Base-by-base conservation (phyloP, 768 basidiomycete genomes). In the Tulasnella sp. region DNA sequence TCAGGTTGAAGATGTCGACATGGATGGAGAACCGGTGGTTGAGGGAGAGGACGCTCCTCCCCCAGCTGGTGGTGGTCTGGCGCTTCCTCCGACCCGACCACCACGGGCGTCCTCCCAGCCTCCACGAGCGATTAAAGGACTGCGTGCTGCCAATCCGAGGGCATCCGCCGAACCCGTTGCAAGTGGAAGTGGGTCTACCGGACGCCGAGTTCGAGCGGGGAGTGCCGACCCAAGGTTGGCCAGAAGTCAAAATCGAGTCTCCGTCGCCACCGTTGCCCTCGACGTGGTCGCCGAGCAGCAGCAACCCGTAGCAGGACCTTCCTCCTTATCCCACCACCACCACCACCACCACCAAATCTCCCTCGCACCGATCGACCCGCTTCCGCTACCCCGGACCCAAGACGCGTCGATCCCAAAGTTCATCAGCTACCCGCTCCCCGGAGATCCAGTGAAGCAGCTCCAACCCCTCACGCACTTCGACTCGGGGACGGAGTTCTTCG, bases 401-500 rank as follows among this genome's bases (percentile, higher is more conserved):
- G 68, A 32, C 8, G 16, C 26, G 26, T 47, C 40, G 3, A 7
- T 26, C 26, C 39, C n/a, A 19, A 22, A 40, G 12, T 42, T 41
- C 44, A 32, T 68, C 29, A 42, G 5, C 37, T 68, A 41, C 34
- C 70, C 52, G 1, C 47, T 65, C 59, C 36, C 63, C 37, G 70
- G 62, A 6, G 70, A 72, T 34, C 62, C 70, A 7, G 70, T 62
- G 11, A 39, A 41, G 41, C 17, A 62, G 39, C 63, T 72, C 9
- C 39, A 39, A 40, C 70, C 70, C 1, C 44, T 72, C 37, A 72
- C 70, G 16, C 52, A 62, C 36, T 72, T 72, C 26, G 70, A 72
- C 42, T 63, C 62, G 35, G 70, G 70, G 9, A 63, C 37, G 29
- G 70, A 72, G 14, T 72, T 72, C 26, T 72, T 40, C 26, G 70